Evolutionary conservation across 148 eudicot genomes (phyloP), one percentile per base, ranked within the genome.

Genomic region (Rheum nobile): DNA sequence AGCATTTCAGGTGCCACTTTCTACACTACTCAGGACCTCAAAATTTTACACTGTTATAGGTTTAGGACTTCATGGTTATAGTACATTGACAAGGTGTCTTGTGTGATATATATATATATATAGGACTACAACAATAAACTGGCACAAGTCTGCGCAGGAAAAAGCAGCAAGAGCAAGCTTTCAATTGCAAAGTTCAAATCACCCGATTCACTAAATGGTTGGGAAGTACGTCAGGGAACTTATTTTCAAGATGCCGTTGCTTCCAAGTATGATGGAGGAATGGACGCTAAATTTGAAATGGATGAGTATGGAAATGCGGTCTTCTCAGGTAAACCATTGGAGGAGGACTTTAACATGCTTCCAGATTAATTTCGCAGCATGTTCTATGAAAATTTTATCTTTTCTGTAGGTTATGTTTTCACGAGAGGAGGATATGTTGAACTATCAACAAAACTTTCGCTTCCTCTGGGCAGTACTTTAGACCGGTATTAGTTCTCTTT

Each of bases 121-220:
- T 41, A 95, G 97, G 98, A 95, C 83, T 86, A 89, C 81, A 90
- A 91, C 84, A 95, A 95, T 78, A 74, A 88, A 77, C 83, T 91
- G 76, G 98, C 98, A 78, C 97, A 95, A 71, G 31, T 88, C 72
- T 83, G 97, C 79, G 98, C 98, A 46, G 98, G 97, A 29, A 95
- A 91, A 78, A 95, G 98, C 86, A 95, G 98, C 84, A 95, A 95
- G 85, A 91, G 97, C 83, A 95, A 95, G 88, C 93, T 95, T 77
- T 74, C 85, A 14, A 86, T 95, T 28, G 84, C 97, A 29, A 95
- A 95, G 80, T 95, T 95, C 79, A 95, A 87, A 81, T 87, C 98
- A 54, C 74, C 75, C 65, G 84, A 88, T 39, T 88, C 98, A 26
- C 75, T 95, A 34, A 55, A 84, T 11, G 98, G 93, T 68, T 95